Base-by-base conservation (phyloP, 2,329 filamentous ascomycete genomes). In the Lasiodiplodia citricola region DNA sequence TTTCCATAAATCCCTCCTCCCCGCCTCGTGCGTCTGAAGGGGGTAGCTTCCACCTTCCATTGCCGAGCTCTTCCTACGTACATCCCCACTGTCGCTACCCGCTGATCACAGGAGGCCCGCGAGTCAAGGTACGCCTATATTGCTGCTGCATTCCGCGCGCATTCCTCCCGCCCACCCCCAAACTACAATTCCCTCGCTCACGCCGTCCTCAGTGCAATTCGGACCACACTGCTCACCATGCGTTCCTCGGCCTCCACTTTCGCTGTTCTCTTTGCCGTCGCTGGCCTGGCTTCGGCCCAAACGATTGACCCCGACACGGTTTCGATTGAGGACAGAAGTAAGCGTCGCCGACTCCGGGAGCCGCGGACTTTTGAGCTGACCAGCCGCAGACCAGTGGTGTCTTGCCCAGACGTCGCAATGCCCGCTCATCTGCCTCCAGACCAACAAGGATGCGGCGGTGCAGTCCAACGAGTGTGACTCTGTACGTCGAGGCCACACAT, bases 341-440 rank as follows among this genome's bases (percentile, higher is more conserved):
- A 68, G 88, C 78, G 38, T n/a, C 11, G n/a, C 47, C 10, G 28
- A 6, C 13, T 13, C 47, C 1, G 11, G n/a, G 37, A 13, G 18
- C 31, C 2, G 6, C 21, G 10, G 13, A 18, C 55, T 18, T 54
- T 38, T 47, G 38, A 21, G 52, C 78, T 78, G 68, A 79, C 72
- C 66, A 3, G 7, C 23, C 69, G 8, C 52, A 90, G 87, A 84
- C 69, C 75, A 76, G 13, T 95, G 92, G 92, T 95, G 92, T 79
- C 70, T 78, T 31, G 83, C 85, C 72, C 88, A 94, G 80, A 82
- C 75, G 72, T 83, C 84, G 73, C 85, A 87, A 66, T 94, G 92
- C 81, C 91, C 91, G 14, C 80, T 90, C 72, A 92, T 94, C 80
- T 94, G 92, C 85, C 80, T 87, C 63, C 90, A 93, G 78, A 85